Conservation (phyloP, 768 basidiomycete species). For the Kwoniella sp. region DNA sequence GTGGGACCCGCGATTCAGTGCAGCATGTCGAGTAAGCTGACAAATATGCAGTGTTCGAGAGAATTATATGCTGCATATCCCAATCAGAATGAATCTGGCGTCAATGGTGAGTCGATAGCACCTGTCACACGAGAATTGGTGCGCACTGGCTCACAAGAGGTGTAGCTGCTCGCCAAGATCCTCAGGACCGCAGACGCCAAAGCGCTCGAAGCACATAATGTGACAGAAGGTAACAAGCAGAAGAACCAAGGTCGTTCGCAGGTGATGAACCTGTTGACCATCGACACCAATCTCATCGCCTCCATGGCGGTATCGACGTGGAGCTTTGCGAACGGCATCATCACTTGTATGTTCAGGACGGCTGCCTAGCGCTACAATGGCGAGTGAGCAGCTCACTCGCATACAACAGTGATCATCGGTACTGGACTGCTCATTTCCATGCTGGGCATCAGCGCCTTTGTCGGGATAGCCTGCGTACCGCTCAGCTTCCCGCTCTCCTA, state of each 20-base stretch:
- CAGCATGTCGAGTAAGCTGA: neutral
- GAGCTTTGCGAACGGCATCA: slow-evolving; percentile 25
- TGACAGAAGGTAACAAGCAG: slow-evolving; percentile 17
- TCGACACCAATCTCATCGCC: slow-evolving; percentile 34
- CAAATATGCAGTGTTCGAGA: slow-evolving; percentile 25
- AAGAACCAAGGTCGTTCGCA: slow-evolving; percentile 22
- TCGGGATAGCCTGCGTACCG: slow-evolving; percentile 38
- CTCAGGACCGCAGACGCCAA: slow-evolving; percentile 37
- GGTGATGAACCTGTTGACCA: slow-evolving; percentile 41
- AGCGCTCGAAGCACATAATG: slow-evolving; percentile 34
- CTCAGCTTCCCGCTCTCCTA: slow-evolving; percentile 25
- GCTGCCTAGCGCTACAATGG: too few relatives aligned
- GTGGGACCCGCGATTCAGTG: neutral
- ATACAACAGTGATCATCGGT: slow-evolving; percentile 30
- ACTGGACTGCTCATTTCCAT: slow-evolving; percentile 30
- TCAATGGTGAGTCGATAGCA: slow-evolving; percentile 29
- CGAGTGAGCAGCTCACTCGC: too few relatives aligned
- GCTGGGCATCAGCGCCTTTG: slow-evolving; percentile 41
- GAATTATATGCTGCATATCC: slow-evolving; percentile 34
- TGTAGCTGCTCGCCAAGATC: slow-evolving; percentile 41
- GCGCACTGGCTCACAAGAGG: too few relatives aligned
- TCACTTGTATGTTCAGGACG: slow-evolving; percentile 20
- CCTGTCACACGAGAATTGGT: neutral
- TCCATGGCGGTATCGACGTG: slow-evolving; percentile 29
- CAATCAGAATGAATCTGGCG: slow-evolving; percentile 30